phyloP scores from a whole-genome alignment of 2,329 filamentous ascomycete species.

The Juglanconis juglandina region DNA sequence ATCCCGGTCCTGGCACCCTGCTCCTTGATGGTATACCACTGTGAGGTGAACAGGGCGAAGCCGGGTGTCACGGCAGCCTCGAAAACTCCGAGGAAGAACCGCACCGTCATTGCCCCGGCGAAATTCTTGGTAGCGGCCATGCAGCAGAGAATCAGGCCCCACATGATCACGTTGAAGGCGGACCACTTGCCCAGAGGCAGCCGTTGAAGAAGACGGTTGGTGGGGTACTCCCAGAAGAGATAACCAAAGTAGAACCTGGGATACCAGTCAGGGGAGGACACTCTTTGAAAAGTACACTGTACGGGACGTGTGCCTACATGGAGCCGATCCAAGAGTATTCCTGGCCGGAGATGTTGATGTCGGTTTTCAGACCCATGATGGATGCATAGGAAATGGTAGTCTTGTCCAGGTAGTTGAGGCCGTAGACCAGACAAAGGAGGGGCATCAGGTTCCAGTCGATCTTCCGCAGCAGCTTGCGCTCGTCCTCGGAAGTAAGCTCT shows the following conservation, averaged over 20 bases:
- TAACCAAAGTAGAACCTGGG: conserved; percentile 32
- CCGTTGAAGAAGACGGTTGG: conserved; percentile 60
- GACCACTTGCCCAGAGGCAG: conserved; percentile 66
- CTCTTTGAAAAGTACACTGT: not conserved
- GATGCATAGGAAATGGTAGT: conserved; percentile 45
- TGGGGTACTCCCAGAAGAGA: conserved; percentile 62
- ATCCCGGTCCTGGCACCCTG: conserved; percentile 61
- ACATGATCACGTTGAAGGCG: conserved; percentile 60
- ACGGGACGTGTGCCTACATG: conserved; percentile 24
- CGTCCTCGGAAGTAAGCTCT: conserved; percentile 35
- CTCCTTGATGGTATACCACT: conserved; percentile 71
- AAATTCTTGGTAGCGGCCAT: conserved; percentile 62
- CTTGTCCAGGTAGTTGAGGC: conserved; percentile 53
- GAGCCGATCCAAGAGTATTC: conserved; percentile 54
- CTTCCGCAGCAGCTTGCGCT: conserved; percentile 40
- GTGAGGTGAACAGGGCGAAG: conserved; percentile 64
- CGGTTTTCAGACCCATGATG: conserved; percentile 49
- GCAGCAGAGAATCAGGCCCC: conserved; percentile 55
- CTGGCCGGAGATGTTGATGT: conserved; percentile 59
- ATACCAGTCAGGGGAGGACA: not conserved
- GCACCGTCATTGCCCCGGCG: conserved; percentile 58
- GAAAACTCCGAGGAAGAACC: conserved; percentile 66
- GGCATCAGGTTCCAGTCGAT: conserved; percentile 46
- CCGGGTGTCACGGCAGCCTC: conserved; percentile 68
- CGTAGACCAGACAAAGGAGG: conserved; percentile 55